These are phyloP conservation scores for Lecanosticta acicola DNA, from an alignment of 2,329 filamentous ascomycete genomes.

Conservation along the genomic window DNA sequence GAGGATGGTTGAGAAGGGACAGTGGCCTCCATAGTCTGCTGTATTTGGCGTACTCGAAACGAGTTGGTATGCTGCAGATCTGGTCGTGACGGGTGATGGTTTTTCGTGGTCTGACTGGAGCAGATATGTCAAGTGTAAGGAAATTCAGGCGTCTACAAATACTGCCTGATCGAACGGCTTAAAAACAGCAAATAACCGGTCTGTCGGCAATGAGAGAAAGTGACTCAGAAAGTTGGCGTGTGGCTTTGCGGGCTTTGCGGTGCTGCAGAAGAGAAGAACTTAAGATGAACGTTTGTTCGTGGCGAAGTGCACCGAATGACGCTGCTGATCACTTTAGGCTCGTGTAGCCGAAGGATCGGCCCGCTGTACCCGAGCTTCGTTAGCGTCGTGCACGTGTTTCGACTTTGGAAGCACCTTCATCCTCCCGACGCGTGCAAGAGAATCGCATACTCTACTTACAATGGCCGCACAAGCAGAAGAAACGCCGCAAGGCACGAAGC, in stretches of 20 bases:
- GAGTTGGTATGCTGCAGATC: neutral
- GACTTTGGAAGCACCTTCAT: no score
- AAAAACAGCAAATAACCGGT: conserved; percentile 7
- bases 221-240: neutral
- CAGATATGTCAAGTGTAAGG: conserved; percentile 5
- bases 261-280: neutral
- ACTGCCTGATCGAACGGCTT: conserved; percentile 16
- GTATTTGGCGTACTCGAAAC: no score
- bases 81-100: neutral
- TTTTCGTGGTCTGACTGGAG: neutral
- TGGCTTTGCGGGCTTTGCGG: conserved; percentile 1
- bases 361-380: neutral
- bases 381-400: neutral
- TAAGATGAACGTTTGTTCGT: neutral
- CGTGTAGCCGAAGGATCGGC: neutral
- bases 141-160: conserved; percentile 17
- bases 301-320: conserved; percentile 3
- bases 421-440: no score
- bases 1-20: conserved; percentile 4
- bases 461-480: conserved; percentile 17
- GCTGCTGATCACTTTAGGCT: neutral
- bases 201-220: conserved; percentile 5
- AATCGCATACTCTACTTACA: neutral
- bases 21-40: conserved; percentile 12
- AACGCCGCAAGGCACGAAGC: conserved; percentile 26